These are phyloP conservation scores for Ogataea hybrid DNA, from an alignment of 1,139 yeast species.

Conservation along the genomic window DNA sequence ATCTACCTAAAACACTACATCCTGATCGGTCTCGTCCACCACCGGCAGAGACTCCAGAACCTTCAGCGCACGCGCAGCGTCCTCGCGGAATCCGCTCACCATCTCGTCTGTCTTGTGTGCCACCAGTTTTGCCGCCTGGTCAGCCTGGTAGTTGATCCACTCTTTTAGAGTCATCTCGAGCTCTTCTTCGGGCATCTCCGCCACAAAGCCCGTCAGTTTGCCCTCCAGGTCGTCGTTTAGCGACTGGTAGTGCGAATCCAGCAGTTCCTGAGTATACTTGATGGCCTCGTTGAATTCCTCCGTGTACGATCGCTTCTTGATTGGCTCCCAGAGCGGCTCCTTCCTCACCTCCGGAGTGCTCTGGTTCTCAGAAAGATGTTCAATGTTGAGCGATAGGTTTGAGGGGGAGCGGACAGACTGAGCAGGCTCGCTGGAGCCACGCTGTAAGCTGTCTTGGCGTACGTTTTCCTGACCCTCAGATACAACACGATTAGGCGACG, in stretches of 20 bases:
- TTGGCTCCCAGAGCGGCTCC: conserved; percentile 1
- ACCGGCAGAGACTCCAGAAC: conserved; percentile 28
- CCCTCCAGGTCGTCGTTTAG: conserved; percentile 59
- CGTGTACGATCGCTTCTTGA: conserved; percentile 7
- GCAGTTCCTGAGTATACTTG: conserved; percentile 25
- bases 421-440: background rate
- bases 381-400: background rate
- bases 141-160: conserved; percentile 62
- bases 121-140: conserved; percentile 41
- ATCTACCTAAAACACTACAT: conserved; percentile 9
- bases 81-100: conserved; percentile 42
- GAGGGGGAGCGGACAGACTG: background rate
- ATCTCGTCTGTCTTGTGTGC: conserved; percentile 39
- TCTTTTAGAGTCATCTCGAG: conserved; percentile 65
- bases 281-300: conserved; percentile 27
- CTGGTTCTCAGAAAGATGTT: conserved; percentile 19
- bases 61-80: conserved; percentile 43
- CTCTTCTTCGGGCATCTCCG: conserved; percentile 69
- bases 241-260: conserved; percentile 28
- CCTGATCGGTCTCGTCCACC: conserved; percentile 13
- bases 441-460: no score
- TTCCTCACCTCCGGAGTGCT: conserved; percentile 24
- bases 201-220: conserved; percentile 57
- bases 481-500: conserved; percentile 1
- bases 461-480: background rate